Base-by-base conservation (phyloP, 1,139 yeast species). In the Nematodospora anomalae region DNA sequence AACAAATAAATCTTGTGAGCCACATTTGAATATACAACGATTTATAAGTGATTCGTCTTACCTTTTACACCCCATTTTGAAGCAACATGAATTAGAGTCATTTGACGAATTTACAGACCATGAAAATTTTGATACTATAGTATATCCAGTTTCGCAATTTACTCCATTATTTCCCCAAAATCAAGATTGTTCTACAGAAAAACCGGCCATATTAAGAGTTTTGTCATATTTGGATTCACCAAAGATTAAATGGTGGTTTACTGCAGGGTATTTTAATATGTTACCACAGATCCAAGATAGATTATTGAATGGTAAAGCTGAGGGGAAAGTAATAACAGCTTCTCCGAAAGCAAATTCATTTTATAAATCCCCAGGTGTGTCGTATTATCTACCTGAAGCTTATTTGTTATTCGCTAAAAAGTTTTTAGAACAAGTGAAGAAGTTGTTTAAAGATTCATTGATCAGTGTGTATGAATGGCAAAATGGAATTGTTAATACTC, bases 201-300 rank as follows among this genome's bases (percentile, higher is more conserved):
- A 83, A 49, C 83, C 83, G 3, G 79, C 84, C 2, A 66, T 86
- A 13, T 64, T 84, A 33, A 64, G 83, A 27, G 58, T 84, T 6
- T 66, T 85, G 34, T 72, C 87, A 3, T 74, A 74, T 52, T 67
- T 83, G 38, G 80, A 73, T 48, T 72, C 74, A 40, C 71, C 77
- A 3, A 55, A 64, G 16, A 74, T 81, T 35, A 73, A 72, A 40
- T 92, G 96, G 95, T 76, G 87, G 52, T 83, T 92, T 51, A 94
- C 98, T 0, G 97, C 98, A 0, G 99, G 99, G 1, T 92, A 92
- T 58, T 94, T 92, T 67, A 94, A 92, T 57, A 83, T 92, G 78
- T 77, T 83, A 33, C 88, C 95, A 0, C 80, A 80, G 31, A 83
- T 86, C 41, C 79, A 79, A 50, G 62, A 68, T n/a, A 69, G 74